These are phyloP conservation scores for Citrullus mucosospermus DNA, from an alignment of 306 rosid species.

Conservation along the genomic window DNA sequence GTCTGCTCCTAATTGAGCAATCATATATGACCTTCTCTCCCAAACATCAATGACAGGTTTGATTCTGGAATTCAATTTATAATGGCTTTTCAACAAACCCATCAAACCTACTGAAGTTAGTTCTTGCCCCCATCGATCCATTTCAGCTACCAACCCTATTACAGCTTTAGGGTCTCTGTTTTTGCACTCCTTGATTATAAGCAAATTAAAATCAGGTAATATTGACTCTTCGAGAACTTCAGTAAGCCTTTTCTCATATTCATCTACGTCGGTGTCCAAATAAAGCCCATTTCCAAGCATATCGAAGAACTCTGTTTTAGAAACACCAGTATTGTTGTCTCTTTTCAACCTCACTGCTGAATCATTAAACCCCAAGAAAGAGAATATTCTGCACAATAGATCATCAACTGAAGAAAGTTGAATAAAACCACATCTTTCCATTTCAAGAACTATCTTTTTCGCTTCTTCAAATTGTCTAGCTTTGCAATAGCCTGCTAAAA, in stretches of 20 bases:
- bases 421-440: conserved; percentile 47
- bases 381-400: conserved; percentile 53
- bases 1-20: conserved; percentile 39
- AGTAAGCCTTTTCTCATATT: conserved; percentile 45
- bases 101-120: conserved; percentile 34
- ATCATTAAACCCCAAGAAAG: conserved; percentile 58
- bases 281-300: conserved; percentile 84
- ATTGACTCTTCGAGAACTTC: conserved; percentile 44
- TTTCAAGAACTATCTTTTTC: conserved; percentile 36
- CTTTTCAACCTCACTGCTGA: conserved; percentile 58
- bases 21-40: conserved; percentile 36
- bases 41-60: conserved; percentile 22
- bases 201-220: conserved; percentile 42
- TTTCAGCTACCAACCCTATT: conserved; percentile 40
- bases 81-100: conserved; percentile 35
- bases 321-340: conserved; percentile 42
- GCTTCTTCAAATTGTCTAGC: conserved; percentile 56
- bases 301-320: conserved; percentile 68
- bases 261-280: conserved; percentile 64
- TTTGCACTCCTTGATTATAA: conserved; percentile 29
- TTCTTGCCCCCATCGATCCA: conserved; percentile 76
- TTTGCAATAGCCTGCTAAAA: conserved; percentile 79
- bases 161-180: conserved; percentile 33
- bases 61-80: conserved; percentile 34
- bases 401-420: conserved; percentile 31